Conservation (phyloP, 208 protist species). For the Balamuthia mandrillaris region DNA sequence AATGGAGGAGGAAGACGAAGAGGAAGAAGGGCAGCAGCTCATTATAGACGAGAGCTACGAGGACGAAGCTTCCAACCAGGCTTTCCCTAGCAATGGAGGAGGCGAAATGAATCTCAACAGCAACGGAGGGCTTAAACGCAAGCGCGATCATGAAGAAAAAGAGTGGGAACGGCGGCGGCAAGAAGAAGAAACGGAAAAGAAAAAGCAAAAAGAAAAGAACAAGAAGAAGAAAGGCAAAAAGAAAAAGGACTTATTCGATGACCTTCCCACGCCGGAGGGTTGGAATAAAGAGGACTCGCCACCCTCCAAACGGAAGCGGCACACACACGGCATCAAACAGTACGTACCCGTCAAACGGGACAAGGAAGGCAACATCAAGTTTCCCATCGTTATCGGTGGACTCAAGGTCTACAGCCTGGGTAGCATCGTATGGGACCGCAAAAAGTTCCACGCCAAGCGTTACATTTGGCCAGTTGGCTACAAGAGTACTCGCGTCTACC, state of each 20-base stretch:
- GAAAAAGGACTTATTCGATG: too few relatives aligned
- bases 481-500: not conserved
- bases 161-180: not conserved
- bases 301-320: too few relatives aligned
- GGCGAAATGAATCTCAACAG: not conserved
- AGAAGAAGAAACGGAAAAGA: not conserved
- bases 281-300: too few relatives aligned
- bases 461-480: not conserved
- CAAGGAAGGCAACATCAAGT: too few relatives aligned
- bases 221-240: not conserved
- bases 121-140: too few relatives aligned
- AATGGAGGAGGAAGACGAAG: not conserved
- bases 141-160: too few relatives aligned
- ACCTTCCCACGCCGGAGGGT: too few relatives aligned
- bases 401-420: not conserved
- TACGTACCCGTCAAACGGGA: too few relatives aligned
- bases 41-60: not conserved
- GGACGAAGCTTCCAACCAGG: not conserved
- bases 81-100: not conserved
- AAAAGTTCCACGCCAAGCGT: not conserved
- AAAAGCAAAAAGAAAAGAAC: not conserved
- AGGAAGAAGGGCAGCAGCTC: not conserved
- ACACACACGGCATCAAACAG: too few relatives aligned
- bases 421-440: not conserved
- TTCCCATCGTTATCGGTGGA: too few relatives aligned